Conservation (phyloP, 129 eudicot species). For the Artemisia annua region DNA sequence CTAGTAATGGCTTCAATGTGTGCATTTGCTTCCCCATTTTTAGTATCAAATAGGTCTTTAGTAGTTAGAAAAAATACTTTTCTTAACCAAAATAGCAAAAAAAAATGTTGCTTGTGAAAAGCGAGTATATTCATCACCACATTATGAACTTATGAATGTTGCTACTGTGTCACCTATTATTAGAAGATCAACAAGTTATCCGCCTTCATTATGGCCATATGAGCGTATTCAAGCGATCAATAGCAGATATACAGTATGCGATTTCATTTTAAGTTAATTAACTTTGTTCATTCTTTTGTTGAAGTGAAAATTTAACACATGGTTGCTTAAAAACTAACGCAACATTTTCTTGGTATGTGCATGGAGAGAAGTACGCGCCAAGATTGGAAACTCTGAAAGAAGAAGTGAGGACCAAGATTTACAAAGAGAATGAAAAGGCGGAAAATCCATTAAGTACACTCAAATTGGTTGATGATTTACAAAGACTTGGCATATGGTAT, state of each 20-base stretch:
- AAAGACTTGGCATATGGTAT: conserved; percentile 33
- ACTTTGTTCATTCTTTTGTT: not conserved
- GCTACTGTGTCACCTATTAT: not conserved
- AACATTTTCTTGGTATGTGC: not conserved
- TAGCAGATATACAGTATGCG: not conserved
- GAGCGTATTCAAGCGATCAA: not conserved
- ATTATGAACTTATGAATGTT: not conserved
- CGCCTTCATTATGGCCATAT: conserved; percentile 1
- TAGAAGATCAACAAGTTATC: conserved; percentile 2
- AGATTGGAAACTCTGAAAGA: conserved; percentile 14
- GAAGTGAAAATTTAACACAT: not conserved
- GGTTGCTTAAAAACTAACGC: not conserved
- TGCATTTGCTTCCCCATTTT: conserved; percentile 16
- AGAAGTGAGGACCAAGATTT: conserved; percentile 16
- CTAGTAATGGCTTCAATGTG: conserved; percentile 14
- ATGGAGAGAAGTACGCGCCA: conserved; percentile 19
- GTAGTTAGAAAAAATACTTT: not conserved
- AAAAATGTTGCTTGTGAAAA: not conserved
- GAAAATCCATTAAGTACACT: conserved; percentile 5
- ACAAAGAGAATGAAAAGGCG: not conserved
- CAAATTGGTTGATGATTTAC: conserved; percentile 23
- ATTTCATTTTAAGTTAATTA: not conserved
- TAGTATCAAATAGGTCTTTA: not conserved
- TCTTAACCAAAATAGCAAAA: not conserved
- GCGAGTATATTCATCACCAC: not conserved